Conservation (phyloP, 208 protist genomes). For the Herpetomonas samuelpessoai region DNA sequence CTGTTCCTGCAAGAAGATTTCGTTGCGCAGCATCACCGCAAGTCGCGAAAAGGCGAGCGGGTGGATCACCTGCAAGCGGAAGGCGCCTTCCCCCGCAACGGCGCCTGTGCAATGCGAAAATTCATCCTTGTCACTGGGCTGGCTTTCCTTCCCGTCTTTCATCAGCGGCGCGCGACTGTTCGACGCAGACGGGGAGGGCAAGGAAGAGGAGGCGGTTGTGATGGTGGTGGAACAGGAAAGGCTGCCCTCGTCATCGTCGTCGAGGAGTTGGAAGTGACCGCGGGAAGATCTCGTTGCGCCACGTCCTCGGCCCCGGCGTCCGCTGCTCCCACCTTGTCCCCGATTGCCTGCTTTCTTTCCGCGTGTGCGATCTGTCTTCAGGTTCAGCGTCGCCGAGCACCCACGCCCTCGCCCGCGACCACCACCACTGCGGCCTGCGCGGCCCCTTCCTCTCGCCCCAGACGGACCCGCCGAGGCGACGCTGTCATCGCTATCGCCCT, state of each 20-base stretch:
- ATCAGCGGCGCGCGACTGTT: neutral
- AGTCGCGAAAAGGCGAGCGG: slow-evolving; percentile 17
- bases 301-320: too few relatives aligned
- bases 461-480: too few relatives aligned
- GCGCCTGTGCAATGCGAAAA: neutral
- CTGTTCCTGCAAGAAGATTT: slow-evolving; percentile 15
- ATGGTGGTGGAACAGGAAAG: neutral
- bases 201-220: neutral
- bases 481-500: too few relatives aligned
- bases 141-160: neutral
- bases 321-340: too few relatives aligned
- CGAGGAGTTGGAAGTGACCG: neutral
- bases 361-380: too few relatives aligned
- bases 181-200: neutral
- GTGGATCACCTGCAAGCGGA: slow-evolving; percentile 11
- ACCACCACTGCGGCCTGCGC: too few relatives aligned
- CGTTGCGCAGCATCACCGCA: slow-evolving; percentile 13
- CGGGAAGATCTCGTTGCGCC: too few relatives aligned
- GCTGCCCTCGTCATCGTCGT: neutral
- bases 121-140: too few relatives aligned
- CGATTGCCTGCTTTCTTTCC: too few relatives aligned
- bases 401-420: too few relatives aligned
- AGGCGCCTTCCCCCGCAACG: slow-evolving; percentile 1
- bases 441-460: too few relatives aligned
- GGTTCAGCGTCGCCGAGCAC: too few relatives aligned